Base-by-base conservation (phyloP, 1,284 basidiomycete species). In the Amylostereum areolatum region DNA sequence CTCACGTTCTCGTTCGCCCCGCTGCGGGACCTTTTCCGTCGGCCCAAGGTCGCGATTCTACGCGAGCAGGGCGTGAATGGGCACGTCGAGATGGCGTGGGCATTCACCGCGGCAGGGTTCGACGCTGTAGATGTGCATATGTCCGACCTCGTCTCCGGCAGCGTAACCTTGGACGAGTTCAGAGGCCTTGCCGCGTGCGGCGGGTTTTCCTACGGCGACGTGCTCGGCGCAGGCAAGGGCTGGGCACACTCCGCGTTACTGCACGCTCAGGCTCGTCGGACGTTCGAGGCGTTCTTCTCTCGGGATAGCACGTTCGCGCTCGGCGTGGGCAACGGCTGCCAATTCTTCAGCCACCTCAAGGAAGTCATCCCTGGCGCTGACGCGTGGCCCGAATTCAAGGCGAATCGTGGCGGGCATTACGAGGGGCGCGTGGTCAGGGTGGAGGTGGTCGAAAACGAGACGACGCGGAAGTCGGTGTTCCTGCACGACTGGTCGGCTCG, bases 61-160 rank as follows among this genome's bases (percentile, higher is more conserved):
- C 87, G 97, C 47, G 96, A 99, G 66, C 96, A 99, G 67, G 97
- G 96, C 58, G 95, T 99, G 55, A 99, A 99, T 65, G 96, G 97
- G 1, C 94, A 99, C 52, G 76, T 93, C 44, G 96, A 99, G 74
- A 98, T 99, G 96, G 97, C 91, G 1, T 99, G 92, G 92, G 83
- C 94, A 9, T 99, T 99, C 73, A 77, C 85, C 29, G 85, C 80
- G 1, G 95, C 95, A 12, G 97, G 97, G 5, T 99, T 99, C 66
- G 85, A 91, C 54, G 86, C 94, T 4, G 73, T 98, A 51, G 97
- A 99, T 63, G 91, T 99, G 3, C 96, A 99, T 72, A 99, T 98
- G 96, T 91, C 92, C 18, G 96, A 99, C 66, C 83, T 99, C 63
- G 83, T 99, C 58, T 74, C 74, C 32, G 91, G 92, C 44, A 63